These are phyloP conservation scores for Myxozyma geophila DNA, from an alignment of 805 yeast genomes.

Conservation along the genomic window DNA sequence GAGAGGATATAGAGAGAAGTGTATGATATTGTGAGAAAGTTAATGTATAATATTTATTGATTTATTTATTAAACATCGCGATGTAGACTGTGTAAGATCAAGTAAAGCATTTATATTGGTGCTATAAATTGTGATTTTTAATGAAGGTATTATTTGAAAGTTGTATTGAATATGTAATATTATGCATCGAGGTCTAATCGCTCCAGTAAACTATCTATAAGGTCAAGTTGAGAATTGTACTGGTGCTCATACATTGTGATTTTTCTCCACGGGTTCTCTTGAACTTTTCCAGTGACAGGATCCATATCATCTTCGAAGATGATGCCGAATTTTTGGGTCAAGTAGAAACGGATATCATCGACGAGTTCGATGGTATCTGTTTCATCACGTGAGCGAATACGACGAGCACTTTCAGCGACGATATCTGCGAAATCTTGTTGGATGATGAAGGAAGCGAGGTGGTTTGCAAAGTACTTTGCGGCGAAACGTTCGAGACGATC, in stretches of 20 bases:
- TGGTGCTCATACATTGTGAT: conserved; percentile 43
- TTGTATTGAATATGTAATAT: conserved; percentile 2
- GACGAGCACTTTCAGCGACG: conserved; percentile 54
- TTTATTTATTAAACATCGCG: no score
- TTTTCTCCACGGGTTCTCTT: conserved; percentile 39
- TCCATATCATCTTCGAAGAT: conserved; percentile 38
- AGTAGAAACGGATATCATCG: conserved; percentile 74
- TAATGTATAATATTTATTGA: neutral
- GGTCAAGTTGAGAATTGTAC: conserved; percentile 48
- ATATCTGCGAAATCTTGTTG: conserved; percentile 50
- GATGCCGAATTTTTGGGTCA: conserved; percentile 50
- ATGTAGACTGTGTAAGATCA: no score
- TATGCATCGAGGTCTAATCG: conserved; percentile 53
- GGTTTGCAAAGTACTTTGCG: conserved; percentile 61
- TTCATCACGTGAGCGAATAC: conserved; percentile 66
- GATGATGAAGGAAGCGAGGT: conserved; percentile 49
- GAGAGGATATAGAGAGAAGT: no score
- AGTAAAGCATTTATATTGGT: no score
- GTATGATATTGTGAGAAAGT: no score
- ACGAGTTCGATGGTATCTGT: conserved; percentile 80
- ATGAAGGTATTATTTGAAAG: no score
- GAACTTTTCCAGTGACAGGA: conserved; percentile 31
- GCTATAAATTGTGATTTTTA: no score
- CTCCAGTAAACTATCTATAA: conserved; percentile 50
- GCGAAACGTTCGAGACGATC: conserved; percentile 67